Conservation (phyloP, 805 yeast species). For the Wickerhamomyces xylosicus region DNA sequence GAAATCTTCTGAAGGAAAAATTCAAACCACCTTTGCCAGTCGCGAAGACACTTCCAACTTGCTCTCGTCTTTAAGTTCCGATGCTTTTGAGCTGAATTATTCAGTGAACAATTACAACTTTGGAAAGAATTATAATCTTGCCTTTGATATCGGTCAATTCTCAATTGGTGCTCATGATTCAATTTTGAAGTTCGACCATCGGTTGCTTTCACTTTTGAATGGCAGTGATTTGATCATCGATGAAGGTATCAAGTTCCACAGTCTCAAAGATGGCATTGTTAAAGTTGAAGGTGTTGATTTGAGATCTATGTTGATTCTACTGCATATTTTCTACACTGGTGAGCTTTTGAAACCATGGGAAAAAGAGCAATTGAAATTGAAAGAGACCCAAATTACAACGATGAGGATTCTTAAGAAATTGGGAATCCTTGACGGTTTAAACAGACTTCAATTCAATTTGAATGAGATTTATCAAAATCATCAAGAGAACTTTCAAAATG, state of each 20-base stretch:
- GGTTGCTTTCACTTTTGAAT: constrained; percentile 1
- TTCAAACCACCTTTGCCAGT: constrained; percentile 7
- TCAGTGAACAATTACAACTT: constrained; percentile 8
- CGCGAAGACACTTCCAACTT: neutral
- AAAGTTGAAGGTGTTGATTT: constrained; percentile 10
- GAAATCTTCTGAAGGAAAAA: constrained; percentile 11
- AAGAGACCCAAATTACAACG: constrained; percentile 5
- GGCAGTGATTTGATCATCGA: constrained; percentile 7
- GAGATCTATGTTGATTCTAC: constrained; percentile 26
- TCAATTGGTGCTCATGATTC: constrained; percentile 22
- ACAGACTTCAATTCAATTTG: constrained; percentile 4
- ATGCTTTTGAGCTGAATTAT: neutral
- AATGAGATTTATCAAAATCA: constrained; percentile 3
- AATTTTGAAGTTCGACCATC: constrained; percentile 25
- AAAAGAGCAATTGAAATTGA: constrained; percentile 12
- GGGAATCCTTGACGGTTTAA: constrained; percentile 9
- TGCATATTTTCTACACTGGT: constrained; percentile 44
- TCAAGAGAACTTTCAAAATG: constrained; percentile 16
- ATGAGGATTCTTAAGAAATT: constrained; percentile 5
- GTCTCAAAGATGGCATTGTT: constrained; percentile 12
- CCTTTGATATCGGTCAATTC: constrained; percentile 20
- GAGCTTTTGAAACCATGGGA: constrained; percentile 36
- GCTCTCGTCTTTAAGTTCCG: neutral
- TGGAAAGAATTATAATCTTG: constrained; percentile 27
- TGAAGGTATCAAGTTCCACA: constrained; percentile 6